phyloP scores from a whole-genome alignment of 2,329 filamentous ascomycete species.

The Penicillium carneum region DNA sequence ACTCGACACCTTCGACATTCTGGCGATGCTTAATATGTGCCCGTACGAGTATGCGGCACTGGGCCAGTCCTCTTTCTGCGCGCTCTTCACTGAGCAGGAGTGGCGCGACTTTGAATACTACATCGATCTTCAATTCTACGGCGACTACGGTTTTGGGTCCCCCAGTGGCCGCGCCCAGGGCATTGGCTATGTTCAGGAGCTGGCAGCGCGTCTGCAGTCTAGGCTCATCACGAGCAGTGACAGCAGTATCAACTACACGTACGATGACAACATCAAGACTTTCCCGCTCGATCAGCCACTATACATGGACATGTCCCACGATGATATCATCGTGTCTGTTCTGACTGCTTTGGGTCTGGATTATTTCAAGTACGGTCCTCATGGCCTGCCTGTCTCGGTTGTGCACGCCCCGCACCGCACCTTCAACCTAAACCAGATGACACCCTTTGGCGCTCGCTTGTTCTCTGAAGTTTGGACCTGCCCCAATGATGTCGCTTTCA shows the following conservation, averaged over 20 bases:
- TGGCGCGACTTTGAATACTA: slow-evolving; percentile 62
- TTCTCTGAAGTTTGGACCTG: slow-evolving; percentile 65
- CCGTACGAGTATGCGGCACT: slow-evolving; percentile 62
- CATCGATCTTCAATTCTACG: slow-evolving; percentile 59
- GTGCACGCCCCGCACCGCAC: slow-evolving; percentile 54
- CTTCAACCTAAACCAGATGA: slow-evolving; percentile 60
- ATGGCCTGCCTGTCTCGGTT: slow-evolving; percentile 35
- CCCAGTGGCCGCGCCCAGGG: slow-evolving; percentile 61
- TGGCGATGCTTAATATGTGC: slow-evolving; percentile 60
- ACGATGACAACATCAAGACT: slow-evolving; percentile 53
- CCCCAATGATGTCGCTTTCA: slow-evolving; percentile 29
- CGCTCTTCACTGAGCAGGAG: slow-evolving; percentile 62
- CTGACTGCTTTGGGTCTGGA: slow-evolving; percentile 61
- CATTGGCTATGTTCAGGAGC: slow-evolving; percentile 61
- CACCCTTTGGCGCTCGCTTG: slow-evolving; percentile 62
- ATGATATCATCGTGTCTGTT: slow-evolving; percentile 59
- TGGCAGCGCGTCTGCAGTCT: slow-evolving; percentile 57
- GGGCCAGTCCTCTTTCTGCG: slow-evolving; percentile 60
- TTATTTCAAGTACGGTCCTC: slow-evolving; percentile 53
- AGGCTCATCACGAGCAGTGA: slow-evolving; percentile 58
- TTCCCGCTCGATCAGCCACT: slow-evolving; percentile 59
- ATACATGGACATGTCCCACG: slow-evolving; percentile 62
- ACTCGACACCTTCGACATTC: slow-evolving; percentile 59
- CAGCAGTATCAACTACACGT: slow-evolving; percentile 59
- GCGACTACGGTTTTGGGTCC: slow-evolving; percentile 56